Base-by-base conservation (phyloP, 148 eudicot species). In the Rhododendron simsii region DNA sequence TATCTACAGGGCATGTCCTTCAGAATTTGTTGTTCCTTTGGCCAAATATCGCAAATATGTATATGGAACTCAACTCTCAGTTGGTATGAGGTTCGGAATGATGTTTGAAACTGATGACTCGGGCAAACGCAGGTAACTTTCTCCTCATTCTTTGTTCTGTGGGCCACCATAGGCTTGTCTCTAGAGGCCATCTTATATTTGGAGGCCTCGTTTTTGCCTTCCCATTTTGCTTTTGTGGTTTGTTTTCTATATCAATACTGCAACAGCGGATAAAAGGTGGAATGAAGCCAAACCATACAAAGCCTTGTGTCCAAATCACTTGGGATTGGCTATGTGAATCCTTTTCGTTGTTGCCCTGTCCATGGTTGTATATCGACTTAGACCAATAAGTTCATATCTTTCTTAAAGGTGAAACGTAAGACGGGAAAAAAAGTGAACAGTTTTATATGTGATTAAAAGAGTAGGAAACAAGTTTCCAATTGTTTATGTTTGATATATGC, bases 31-130 rank as follows among this genome's bases (percentile, higher is more conserved):
- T 21, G 91, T 97, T 85, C 98, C 99, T 41, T 89, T 94, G 63
- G 86, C 87, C 82, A 97, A 94, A 87, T 97, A 87, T 85, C 91
- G 95, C 69, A 97, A 97, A 88, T 91, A 96, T 65, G 92, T 93
- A 20, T 93, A 89, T 77, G 94, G 95, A 76, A 92, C 95, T 26
- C 98, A 97, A 85, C 93, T 94, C 86, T 93, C 98, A 9, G 90
- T 89, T 76, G 98, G 99, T 47, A 97, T 94, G 98, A 93, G 99
- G 89, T 97, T 95, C 59, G 98, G 99, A 41, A 97, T 97, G 98
- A 97, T 97, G 99, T 95, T 97, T 87, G 99, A 97, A 91, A 97
- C 98, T 0, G 99, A 97, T 85, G 99, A 97, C 82, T 97, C 98
- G 1, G 88, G 95, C 81, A 93, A 96, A 84, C 93, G 98, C 89